Base-by-base conservation (phyloP, 768 basidiomycete species). In the Vararia minispora region DNA sequence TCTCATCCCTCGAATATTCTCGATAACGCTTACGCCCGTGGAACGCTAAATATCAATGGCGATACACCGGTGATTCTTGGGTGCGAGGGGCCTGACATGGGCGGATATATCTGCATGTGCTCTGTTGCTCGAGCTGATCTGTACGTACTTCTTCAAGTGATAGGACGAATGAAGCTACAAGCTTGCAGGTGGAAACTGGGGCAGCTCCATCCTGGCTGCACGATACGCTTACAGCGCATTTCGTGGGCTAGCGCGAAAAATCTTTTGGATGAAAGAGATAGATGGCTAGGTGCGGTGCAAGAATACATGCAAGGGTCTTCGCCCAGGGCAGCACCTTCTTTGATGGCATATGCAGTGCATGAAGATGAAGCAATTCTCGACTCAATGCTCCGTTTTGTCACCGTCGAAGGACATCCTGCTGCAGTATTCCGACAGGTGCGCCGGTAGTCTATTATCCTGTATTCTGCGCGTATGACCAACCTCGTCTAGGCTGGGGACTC, bases 1-100 rank as follows among this genome's bases (percentile, higher is more conserved):
- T 70, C 72, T 12, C 80, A 82, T 48, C 77, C 78, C 0, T 72
- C 71, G 28, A 82, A 82, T 44, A 74, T 79, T 25, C 63, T 78
- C 14, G 73, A 78, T 41, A 76, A 74, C 32, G 72, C 68, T 4
- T 78, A 79, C 45, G 67, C 68, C 0, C 50, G 59, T 17, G 76
- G 74, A 5, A 60, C 68, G 1, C 47, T 79, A 42, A 79, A 79
- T 46, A 41, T 79, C 37, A 82, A 81, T 46, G 79, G 79, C 2
- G 79, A 82, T 49, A 79, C 76, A 0, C 78, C 80, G 0, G 74
- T 80, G 2, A 69, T 79, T n/a, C 56, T 79, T 35, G 65, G 67
- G 4, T 64, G 66, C 20, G 79, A 79, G 49, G 72, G 72, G 0
- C 76, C 75, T 0, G 72, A 74, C 52, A 74, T 74, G 67, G 75